A percentile compares a stretch with the other conserved stretches of the same genome.
These are phyloP conservation scores for Curvularia verruculosa DNA, from an alignment of 2,329 filamentous ascomycete genomes.

Conservation along the genomic window DNA sequence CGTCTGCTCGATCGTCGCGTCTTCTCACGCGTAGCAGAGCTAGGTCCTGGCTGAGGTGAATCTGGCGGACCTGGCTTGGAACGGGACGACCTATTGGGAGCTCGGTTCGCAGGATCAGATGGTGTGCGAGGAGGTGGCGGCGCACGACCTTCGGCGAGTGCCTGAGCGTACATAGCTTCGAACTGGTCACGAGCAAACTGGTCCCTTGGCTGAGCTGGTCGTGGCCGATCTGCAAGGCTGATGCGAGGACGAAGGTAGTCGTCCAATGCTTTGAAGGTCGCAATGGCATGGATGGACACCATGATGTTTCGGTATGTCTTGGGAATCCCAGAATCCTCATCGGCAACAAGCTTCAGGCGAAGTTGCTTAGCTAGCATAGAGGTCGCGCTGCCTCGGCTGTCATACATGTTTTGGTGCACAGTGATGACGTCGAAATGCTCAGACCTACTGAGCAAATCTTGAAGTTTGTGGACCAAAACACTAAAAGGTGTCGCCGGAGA, in stretches of 20 bases:
- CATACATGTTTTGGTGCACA: conserved; percentile 89
- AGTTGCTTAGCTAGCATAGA: conserved; percentile 98
- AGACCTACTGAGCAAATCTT: conserved; percentile 92
- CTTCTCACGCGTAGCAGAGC: conserved; percentile 63
- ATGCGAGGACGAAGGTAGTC: conserved; percentile 94
- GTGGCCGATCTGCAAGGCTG: conserved; percentile 74
- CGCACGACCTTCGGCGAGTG: conserved; percentile 58
- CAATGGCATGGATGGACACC: conserved; percentile 98
- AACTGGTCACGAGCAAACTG: conserved; percentile 68
- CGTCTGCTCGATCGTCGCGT: conserved; percentile 69
- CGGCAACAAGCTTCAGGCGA: conserved; percentile 83
- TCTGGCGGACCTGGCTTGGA: conserved; percentile 46
- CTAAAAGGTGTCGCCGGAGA: conserved; percentile 85
- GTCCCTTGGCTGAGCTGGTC: conserved; percentile 63
- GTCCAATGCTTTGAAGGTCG: conserved; percentile 94
- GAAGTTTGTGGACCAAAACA: conserved; percentile 88
- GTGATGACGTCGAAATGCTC: conserved; percentile 98
- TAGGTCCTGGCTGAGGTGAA: conserved; percentile 54
- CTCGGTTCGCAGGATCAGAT: conserved; percentile 38
- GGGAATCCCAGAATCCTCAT: conserved; percentile 89
- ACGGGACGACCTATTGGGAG: conserved; percentile 40
- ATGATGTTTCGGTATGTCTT: conserved; percentile 89
- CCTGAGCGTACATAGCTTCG: conserved; percentile 74
- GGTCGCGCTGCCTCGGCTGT: conserved; percentile 87
- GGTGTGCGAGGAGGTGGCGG: conserved; percentile 48